phyloP scores from a whole-genome alignment of 2,329 filamentous ascomycete genomes.

The Magnaporthiopsis rhizophila region DNA sequence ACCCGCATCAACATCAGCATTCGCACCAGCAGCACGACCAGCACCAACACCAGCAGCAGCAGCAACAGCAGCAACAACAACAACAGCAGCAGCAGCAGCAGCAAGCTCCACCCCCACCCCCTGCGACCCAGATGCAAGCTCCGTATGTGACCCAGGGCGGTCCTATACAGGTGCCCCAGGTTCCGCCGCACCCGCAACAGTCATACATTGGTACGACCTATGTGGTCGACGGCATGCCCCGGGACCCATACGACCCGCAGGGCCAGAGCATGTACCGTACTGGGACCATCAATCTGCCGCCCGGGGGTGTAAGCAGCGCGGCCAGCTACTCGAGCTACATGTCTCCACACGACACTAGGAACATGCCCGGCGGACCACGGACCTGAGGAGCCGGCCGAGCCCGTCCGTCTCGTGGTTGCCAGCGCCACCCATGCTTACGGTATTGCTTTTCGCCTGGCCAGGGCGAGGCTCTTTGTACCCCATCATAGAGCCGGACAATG shows the following conservation, averaged over 20 bases:
- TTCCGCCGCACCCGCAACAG: background rate
- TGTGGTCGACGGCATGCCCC: background rate
- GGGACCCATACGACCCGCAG: background rate
- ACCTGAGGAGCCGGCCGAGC: background rate
- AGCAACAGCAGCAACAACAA: background rate
- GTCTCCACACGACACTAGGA: slow-evolving; percentile 3
- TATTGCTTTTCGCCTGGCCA: background rate
- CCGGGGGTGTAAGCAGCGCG: background rate
- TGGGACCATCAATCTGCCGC: background rate
- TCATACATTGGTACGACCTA: background rate
- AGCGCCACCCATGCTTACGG: background rate
- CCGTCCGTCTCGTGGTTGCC: too few relatives aligned
- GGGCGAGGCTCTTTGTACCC: background rate
- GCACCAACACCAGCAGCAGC: slow-evolving; percentile 1
- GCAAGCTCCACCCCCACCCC: background rate
- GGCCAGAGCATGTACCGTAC: background rate
- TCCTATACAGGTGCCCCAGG: background rate
- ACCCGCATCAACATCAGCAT: background rate
- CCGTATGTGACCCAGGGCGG: slow-evolving; percentile 1
- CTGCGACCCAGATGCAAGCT: background rate
- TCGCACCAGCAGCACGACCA: background rate
- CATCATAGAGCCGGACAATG: slow-evolving; percentile 5
- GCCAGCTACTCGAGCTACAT: slow-evolving; percentile 9
- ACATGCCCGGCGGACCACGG: background rate
- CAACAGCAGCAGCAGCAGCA: background rate